Percentiles rank a stretch among this genome's conserved stretches.
Evolutionary conservation across 169 alveolate genomes (phyloP).

Genomic region (Sarcocystis neurona): DNA sequence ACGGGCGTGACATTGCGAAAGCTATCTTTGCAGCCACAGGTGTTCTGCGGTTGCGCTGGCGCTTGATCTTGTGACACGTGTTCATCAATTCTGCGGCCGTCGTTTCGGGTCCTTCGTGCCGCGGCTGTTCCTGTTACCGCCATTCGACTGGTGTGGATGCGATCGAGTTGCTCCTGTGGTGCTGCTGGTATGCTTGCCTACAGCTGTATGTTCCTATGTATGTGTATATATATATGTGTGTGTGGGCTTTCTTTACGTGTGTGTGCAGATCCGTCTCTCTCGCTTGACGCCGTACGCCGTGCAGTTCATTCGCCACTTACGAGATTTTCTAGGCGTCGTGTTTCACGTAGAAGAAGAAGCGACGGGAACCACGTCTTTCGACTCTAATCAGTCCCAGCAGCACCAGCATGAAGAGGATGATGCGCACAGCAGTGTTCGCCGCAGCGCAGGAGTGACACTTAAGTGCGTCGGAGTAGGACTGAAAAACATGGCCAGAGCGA

Average conservation of each 20-base stretch:
- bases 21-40: too few species aligned
- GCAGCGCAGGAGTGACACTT: constrained; percentile 9
- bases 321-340: constrained; percentile 68
- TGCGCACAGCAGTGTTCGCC: not conserved
- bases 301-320: constrained; percentile 68
- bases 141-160: too few species aligned
- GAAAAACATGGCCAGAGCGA: constrained; percentile 28
- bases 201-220: not conserved
- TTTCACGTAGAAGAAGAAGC: constrained; percentile 57
- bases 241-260: not conserved
- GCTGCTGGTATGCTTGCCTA: too few species aligned
- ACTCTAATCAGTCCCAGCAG: too few species aligned
- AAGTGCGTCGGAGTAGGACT: constrained; percentile 54
- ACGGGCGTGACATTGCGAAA: too few species aligned
- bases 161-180: too few species aligned
- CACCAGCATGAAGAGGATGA: not conserved
- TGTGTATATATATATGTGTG: not conserved
- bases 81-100: not conserved
- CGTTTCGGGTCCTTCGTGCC: not conserved
- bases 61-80: too few species aligned
- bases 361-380: not conserved
- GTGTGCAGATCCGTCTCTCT: constrained; percentile 63
- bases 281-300: constrained; percentile 69
- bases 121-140: not conserved
- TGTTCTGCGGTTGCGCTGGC: too few species aligned